Conservation (phyloP, 164 flowering plant genomes). For the Piper betle region DNA sequence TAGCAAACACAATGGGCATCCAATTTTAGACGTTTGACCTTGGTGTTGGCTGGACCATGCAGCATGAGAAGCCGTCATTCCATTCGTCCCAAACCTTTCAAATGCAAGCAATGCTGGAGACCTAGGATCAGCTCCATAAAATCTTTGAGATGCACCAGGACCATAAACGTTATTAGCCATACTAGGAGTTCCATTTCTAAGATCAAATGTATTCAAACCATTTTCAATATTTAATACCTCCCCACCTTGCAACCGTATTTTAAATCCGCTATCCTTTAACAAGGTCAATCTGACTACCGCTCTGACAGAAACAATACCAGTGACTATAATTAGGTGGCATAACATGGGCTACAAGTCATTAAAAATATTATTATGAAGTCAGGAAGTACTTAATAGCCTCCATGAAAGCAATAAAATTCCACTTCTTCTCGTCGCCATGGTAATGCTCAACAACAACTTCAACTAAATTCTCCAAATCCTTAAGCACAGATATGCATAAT, state of each 20-base stretch:
- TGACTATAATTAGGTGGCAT: background rate
- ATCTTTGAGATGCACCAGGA: conserved; percentile 17
- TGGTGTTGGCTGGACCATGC: conserved; percentile 47
- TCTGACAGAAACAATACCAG: conserved; percentile 31
- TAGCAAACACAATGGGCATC: conserved; percentile 21
- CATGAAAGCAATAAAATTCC: conserved; percentile 74
- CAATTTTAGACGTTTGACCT: conserved; percentile 21
- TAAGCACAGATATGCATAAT: conserved; percentile 59
- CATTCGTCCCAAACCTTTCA: conserved; percentile 68
- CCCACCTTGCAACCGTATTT: conserved; percentile 88
- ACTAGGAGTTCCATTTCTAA: conserved; percentile 11
- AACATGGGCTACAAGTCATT: background rate
- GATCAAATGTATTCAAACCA: conserved; percentile 10
- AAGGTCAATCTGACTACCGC: conserved; percentile 59
- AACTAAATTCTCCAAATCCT: conserved; percentile 82
- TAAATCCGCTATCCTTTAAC: conserved; percentile 67
- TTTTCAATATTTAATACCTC: conserved; percentile 39
- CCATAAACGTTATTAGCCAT: conserved; percentile 21
- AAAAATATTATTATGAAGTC: background rate
- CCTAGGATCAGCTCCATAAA: conserved; percentile 23
- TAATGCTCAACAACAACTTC: conserved; percentile 80
- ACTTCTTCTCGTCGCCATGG: conserved; percentile 75
- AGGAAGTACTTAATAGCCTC: conserved; percentile 73
- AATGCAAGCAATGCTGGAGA: conserved; percentile 65
- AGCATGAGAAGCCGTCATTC: conserved; percentile 50